phyloP scores from a whole-genome alignment of 176 grass and related monocot species.

The Oropetium thomaeum region DNA sequence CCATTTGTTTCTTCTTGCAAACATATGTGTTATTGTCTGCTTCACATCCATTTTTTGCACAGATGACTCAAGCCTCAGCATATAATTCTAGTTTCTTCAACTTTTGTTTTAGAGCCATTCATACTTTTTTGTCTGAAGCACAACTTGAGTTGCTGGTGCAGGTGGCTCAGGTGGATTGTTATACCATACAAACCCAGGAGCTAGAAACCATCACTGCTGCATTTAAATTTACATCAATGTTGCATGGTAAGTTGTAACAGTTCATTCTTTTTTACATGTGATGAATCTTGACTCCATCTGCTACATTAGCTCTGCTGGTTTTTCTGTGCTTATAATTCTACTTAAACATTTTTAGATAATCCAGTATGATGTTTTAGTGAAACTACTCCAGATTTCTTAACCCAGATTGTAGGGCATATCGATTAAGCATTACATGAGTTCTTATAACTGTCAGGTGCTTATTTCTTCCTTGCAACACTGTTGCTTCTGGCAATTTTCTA shows the following conservation, averaged over 20 bases:
- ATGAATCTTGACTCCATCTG: not conserved
- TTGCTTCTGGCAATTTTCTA: not conserved
- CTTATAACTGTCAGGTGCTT: not conserved
- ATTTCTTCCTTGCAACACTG: conserved; percentile 10
- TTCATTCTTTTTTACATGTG: conserved; percentile 14
- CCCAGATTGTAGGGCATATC: not conserved
- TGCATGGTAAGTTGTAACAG: conserved; percentile 58
- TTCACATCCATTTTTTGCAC: not conserved
- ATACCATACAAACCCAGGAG: conserved; percentile 72
- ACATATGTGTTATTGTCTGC: conserved; percentile 18
- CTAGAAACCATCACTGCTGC: conserved; percentile 71
- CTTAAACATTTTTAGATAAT: not conserved
- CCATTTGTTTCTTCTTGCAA: conserved; percentile 1
- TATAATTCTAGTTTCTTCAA: conserved; percentile 21
- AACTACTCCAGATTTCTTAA: not conserved
- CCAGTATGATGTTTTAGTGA: not conserved
- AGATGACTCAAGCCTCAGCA: not conserved
- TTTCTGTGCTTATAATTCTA: not conserved
- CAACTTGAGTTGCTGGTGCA: conserved; percentile 36
- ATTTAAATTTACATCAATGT: conserved; percentile 89
- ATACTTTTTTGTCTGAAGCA: conserved; percentile 2
- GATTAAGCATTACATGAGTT: too few species aligned
- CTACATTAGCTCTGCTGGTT: not conserved
- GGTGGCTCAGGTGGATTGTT: conserved; percentile 94
- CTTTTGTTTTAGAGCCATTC: not conserved